These are phyloP conservation scores for Cladophialophora carrionii DNA, from an alignment of 2,329 filamentous ascomycete genomes.

Conservation along the genomic window DNA sequence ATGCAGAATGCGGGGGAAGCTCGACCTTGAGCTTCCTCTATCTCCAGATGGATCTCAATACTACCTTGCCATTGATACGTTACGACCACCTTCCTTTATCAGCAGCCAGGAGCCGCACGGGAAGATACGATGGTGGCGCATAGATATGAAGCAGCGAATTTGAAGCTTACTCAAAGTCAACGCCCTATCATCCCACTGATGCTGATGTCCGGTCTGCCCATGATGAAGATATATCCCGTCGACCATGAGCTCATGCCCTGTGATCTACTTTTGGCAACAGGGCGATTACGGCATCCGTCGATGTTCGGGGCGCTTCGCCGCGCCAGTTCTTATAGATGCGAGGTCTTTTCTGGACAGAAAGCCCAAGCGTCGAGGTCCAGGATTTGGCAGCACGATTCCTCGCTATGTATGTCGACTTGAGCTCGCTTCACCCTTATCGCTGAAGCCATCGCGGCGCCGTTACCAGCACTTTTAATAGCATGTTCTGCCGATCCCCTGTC, in stretches of 20 bases:
- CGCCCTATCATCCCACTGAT: slow-evolving; percentile 6
- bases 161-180: neutral
- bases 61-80: slow-evolving; percentile 21
- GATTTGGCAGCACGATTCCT: neutral
- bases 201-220: neutral
- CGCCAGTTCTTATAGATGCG: no score
- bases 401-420: neutral
- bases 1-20: slow-evolving; percentile 6
- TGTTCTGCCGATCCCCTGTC: neutral
- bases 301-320: neutral
- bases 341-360: no score
- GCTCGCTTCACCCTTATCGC: no score
- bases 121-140: neutral
- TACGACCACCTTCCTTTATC: slow-evolving; percentile 18
- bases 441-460: neutral
- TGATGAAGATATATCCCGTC: neutral
- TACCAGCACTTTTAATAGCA: neutral
- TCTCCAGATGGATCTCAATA: neutral
- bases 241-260: neutral
- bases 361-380: no score
- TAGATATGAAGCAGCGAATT: neutral
- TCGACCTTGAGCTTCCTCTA: neutral
- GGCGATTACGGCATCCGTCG: neutral
- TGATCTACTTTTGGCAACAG: neutral
- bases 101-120: neutral